A percentile compares a stretch with the other conserved stretches of the same genome.
phyloP scores from a whole-genome alignment of 75 land plant species.

The Cupressus sempervirens region DNA sequence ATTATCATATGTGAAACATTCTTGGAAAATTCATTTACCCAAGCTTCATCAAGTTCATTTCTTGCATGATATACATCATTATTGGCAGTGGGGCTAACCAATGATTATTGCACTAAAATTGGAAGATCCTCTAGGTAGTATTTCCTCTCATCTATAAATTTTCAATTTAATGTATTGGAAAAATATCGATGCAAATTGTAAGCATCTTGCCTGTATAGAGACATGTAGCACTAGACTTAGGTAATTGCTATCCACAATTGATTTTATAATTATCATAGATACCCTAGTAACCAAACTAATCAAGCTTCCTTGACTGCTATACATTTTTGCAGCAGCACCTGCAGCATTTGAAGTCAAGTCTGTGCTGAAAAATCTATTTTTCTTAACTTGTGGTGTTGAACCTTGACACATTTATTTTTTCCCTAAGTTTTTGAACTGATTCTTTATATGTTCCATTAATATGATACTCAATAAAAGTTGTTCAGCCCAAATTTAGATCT shows the following conservation, averaged over 20 bases:
- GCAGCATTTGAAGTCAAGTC: conserved; percentile 1
- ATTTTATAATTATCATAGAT: conserved; percentile 39
- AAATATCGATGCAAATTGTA: conserved; percentile 32
- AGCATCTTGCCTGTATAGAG: conserved; percentile 18
- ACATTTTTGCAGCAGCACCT: neutral
- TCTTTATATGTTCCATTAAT: conserved; percentile 2
- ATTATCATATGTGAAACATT: too few species aligned
- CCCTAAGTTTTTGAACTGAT: neutral
- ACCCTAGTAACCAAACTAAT: conserved; percentile 24
- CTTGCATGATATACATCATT: too few species aligned
- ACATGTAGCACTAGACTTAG: conserved; percentile 16
- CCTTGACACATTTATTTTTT: neutral
- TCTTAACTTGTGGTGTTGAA: neutral
- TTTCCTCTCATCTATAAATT: too few species aligned
- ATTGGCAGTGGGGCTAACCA: too few species aligned
- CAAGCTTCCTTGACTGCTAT: conserved; percentile 9
- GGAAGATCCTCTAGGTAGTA: too few species aligned
- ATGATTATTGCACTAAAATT: too few species aligned
- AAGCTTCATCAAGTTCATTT: too few species aligned
- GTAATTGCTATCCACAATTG: conserved; percentile 35
- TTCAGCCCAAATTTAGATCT: neutral
- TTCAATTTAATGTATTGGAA: conserved; percentile 13
- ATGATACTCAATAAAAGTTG: neutral
- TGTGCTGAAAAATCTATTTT: conserved; percentile 18
- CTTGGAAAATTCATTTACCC: too few species aligned